phyloP scores from a whole-genome alignment of 192 early-diverging fungal species.

The Coemansia brasiliensis region DNA sequence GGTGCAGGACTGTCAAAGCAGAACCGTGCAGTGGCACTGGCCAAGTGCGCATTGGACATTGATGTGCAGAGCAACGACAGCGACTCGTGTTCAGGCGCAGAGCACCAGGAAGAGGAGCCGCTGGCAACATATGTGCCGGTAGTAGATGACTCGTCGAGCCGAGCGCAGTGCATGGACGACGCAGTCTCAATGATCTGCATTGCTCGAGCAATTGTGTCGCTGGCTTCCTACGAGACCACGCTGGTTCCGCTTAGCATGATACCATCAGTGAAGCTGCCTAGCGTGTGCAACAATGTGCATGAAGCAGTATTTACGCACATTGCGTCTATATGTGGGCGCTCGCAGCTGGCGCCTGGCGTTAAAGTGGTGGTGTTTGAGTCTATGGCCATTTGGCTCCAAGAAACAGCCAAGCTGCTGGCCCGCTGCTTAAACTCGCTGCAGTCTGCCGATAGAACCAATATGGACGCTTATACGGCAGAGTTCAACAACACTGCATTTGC shows the following conservation, averaged over 20 bases:
- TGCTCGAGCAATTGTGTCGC: constrained; percentile 41
- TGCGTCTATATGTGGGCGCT: constrained; percentile 61
- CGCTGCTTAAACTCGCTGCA: constrained; percentile 12
- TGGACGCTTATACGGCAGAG: no score
- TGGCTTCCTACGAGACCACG: constrained; percentile 31
- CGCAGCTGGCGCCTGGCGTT: constrained; percentile 63
- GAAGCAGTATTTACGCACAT: constrained; percentile 65
- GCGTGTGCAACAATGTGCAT: constrained; percentile 50
- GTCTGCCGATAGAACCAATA: no score
- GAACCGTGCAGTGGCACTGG: constrained; percentile 21
- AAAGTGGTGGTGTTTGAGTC: constrained; percentile 75
- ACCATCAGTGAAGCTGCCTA: constrained; percentile 7
- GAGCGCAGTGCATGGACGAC: constrained; percentile 38
- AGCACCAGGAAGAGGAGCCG: not conserved
- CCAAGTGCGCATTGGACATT: constrained; percentile 27
- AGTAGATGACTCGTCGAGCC: constrained; percentile 8
- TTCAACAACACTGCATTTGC: constrained; percentile 24
- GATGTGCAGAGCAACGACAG: not conserved
- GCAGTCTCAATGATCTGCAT: constrained; percentile 54
- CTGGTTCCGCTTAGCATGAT: constrained; percentile 30
- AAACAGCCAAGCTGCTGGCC: constrained; percentile 55
- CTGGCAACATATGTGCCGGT: constrained; percentile 12
- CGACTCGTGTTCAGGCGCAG: no score
- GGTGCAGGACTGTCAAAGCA: constrained; percentile 22
- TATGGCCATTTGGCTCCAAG: constrained; percentile 69